A percentile compares a stretch with the other conserved stretches of the same genome.
Conservation (phyloP, 2,329 filamentous ascomycete species). For the Thelonectria rubi region DNA sequence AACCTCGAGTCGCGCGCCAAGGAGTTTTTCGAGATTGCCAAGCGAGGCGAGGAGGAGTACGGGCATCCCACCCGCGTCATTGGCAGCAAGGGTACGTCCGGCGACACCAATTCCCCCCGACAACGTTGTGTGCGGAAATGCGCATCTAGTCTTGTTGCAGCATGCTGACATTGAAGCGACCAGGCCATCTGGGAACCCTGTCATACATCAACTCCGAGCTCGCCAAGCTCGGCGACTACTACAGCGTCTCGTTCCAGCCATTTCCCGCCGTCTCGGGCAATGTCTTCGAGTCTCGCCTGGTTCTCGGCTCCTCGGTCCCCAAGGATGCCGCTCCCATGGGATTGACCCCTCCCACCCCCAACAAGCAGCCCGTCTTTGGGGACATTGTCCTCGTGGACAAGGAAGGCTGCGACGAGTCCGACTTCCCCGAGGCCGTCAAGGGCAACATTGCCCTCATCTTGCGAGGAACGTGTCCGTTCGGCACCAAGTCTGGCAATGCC, state of each 20-base stretch:
- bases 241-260: constrained; percentile 68
- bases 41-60: constrained; percentile 67
- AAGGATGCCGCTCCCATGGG: constrained; percentile 65
- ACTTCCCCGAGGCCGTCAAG: constrained; percentile 67
- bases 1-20: constrained; percentile 68
- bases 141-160: background rate
- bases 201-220: constrained; percentile 69
- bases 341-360: constrained; percentile 71
- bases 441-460: constrained; percentile 76
- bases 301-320: constrained; percentile 62
- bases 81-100: constrained; percentile 65
- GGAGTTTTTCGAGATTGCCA: constrained; percentile 69
- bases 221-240: constrained; percentile 66
- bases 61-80: constrained; percentile 77
- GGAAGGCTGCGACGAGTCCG: constrained; percentile 69
- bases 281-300: constrained; percentile 66
- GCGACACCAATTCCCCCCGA: background rate
- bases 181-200: constrained; percentile 72
- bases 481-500: constrained; percentile 73
- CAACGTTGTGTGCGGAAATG: background rate
- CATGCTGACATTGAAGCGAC: constrained; percentile 22
- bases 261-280: constrained; percentile 71
- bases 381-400: constrained; percentile 68
- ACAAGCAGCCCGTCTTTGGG: constrained; percentile 67
- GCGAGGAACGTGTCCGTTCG: constrained; percentile 77